Percentiles rank a stretch among this genome's conserved stretches.
Evolutionary conservation across 2,329 filamentous ascomycete species (phyloP).

Genomic region (Phaeophleospora eucalypticola): DNA sequence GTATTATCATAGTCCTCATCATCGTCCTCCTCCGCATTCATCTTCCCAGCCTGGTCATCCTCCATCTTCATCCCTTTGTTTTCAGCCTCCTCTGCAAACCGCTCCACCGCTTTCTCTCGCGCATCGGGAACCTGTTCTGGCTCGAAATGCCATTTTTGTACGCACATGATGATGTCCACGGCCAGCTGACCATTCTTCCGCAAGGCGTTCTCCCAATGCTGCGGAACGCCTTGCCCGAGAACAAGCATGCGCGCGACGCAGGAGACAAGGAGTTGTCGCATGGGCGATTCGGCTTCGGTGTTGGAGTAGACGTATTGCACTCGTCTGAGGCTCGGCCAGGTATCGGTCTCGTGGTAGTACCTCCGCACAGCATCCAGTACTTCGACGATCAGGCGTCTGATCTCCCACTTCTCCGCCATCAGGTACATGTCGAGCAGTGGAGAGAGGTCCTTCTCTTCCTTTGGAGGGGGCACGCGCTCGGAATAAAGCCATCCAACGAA

Average conservation of each 20-base stretch:
- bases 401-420: conserved; percentile 52
- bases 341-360: conserved; percentile 51
- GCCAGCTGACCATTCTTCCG: conserved; percentile 53
- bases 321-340: conserved; percentile 49
- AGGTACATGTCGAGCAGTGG: conserved; percentile 53
- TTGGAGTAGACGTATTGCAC: conserved; percentile 44
- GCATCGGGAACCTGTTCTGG: conserved; percentile 47
- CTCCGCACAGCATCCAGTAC: conserved; percentile 48
- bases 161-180: conserved; percentile 51
- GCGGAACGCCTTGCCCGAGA: conserved; percentile 47
- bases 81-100: conserved; percentile 33
- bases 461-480: conserved; percentile 43
- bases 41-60: conserved; percentile 24
- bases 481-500: conserved; percentile 55
- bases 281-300: conserved; percentile 28
- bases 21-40: conserved; percentile 14
- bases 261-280: conserved; percentile 39
- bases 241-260: conserved; percentile 50
- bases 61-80: conserved; percentile 35
- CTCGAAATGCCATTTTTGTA: conserved; percentile 53
- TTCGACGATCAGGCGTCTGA: conserved; percentile 45
- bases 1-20: conserved; percentile 20
- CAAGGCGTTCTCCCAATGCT: conserved; percentile 53
- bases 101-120: conserved; percentile 41
- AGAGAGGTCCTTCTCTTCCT: conserved; percentile 49